These are phyloP conservation scores for Blastobotrys muscicola DNA, from an alignment of 805 yeast species.

Conservation along the genomic window DNA sequence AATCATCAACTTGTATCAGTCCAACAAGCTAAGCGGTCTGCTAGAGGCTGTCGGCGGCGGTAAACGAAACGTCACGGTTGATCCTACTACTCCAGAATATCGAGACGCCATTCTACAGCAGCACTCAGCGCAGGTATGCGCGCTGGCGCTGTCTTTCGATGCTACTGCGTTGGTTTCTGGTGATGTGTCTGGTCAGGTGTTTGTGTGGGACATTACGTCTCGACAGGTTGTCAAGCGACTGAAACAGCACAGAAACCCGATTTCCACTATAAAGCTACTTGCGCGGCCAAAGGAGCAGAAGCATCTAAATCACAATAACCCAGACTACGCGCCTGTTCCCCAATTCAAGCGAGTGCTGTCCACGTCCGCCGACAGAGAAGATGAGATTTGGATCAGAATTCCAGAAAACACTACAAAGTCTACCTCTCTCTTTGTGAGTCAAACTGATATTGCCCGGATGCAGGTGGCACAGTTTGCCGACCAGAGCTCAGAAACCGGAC, in stretches of 20 bases:
- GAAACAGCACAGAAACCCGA: slow-evolving; percentile 19
- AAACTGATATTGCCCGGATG: not conserved
- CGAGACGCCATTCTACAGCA: slow-evolving; percentile 17
- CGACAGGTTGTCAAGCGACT: slow-evolving; percentile 25
- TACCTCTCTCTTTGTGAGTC: too few species aligned
- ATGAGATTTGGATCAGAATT: slow-evolving; percentile 16
- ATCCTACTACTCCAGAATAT: slow-evolving; percentile 10
- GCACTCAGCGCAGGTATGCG: slow-evolving; percentile 35
- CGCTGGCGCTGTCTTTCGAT: slow-evolving; percentile 57
- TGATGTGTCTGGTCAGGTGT: slow-evolving; percentile 58
- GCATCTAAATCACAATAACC: not conserved
- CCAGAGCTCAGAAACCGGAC: slow-evolving; percentile 6
- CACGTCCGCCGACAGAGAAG: slow-evolving; percentile 3
- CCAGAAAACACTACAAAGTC: slow-evolving; percentile 2
- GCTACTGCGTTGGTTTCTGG: slow-evolving; percentile 69
- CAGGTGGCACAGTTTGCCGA: slow-evolving; percentile 7
- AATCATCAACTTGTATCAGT: slow-evolving; percentile 40
- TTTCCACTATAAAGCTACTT: slow-evolving; percentile 13
- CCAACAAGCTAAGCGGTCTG: slow-evolving; percentile 28
- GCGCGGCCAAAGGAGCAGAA: slow-evolving; percentile 1
- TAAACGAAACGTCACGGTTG: slow-evolving; percentile 38
- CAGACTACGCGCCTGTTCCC: slow-evolving; percentile 16
- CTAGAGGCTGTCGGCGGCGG: slow-evolving; percentile 57
- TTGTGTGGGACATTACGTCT: slow-evolving; percentile 49
- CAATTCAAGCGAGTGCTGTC: slow-evolving; percentile 20